These are phyloP conservation scores for Termitomyces sp. DNA, from an alignment of 768 basidiomycete species.

Conservation along the genomic window DNA sequence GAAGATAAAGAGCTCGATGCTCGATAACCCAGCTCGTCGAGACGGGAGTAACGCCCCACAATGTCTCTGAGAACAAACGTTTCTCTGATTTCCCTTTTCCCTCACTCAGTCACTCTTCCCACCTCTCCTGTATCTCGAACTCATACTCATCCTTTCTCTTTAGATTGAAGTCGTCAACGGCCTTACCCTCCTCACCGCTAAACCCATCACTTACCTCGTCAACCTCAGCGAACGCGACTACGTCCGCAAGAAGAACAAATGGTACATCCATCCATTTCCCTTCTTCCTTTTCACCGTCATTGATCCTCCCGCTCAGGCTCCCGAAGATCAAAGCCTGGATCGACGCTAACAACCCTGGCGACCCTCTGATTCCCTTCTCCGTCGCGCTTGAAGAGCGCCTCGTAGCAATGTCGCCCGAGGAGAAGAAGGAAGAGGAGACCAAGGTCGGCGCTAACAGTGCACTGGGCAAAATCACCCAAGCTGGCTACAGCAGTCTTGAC, in stretches of 20 bases:
- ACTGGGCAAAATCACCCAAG: slow-evolving; percentile 91
- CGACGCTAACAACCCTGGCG: slow-evolving; percentile 93
- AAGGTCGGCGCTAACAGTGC: slow-evolving; percentile 70
- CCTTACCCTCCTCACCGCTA: slow-evolving; percentile 90
- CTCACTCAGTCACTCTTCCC: not conserved
- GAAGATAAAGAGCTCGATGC: slow-evolving; percentile 76
- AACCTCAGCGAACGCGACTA: slow-evolving; percentile 96
- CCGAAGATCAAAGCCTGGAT: slow-evolving; percentile 99
- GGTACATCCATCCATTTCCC: slow-evolving; percentile 40
- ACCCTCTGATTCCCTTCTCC: slow-evolving; percentile 94
- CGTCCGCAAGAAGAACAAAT: slow-evolving; percentile 98
- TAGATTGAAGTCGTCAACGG: slow-evolving; percentile 90
- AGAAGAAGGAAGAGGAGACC: slow-evolving; percentile 76
- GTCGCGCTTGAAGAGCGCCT: slow-evolving; percentile 94
- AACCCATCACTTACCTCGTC: slow-evolving; percentile 96
- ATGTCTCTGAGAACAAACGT: slow-evolving; percentile 57
- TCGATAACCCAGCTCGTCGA: slow-evolving; percentile 92
- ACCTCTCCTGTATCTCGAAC: not conserved
- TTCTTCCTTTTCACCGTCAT: not conserved
- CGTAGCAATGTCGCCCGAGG: slow-evolving; percentile 55
- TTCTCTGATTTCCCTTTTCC: slow-evolving; percentile 29
- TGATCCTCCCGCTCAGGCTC: slow-evolving; percentile 45
- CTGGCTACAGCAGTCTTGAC: slow-evolving; percentile 85
- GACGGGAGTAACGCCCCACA: slow-evolving; percentile 77
- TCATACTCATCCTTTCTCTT: slow-evolving; percentile 14